phyloP scores from a whole-genome alignment of 192 early-diverging fungal species.

The Rhizoclosmatium sp. region DNA sequence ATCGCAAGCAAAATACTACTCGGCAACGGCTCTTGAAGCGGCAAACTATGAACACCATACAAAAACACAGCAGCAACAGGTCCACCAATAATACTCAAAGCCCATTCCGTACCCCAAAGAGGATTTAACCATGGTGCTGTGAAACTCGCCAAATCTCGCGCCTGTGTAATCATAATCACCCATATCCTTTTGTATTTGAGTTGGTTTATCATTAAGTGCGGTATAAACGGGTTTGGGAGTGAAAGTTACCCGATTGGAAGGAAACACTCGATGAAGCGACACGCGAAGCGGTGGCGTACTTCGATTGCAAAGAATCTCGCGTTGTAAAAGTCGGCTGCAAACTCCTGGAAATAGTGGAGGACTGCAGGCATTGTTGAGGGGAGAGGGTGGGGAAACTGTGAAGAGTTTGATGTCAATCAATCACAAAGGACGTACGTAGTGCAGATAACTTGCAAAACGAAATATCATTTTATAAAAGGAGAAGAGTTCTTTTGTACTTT shows the following conservation, averaged over 20 bases:
- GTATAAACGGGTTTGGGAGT: background rate
- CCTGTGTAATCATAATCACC: slow-evolving; percentile 24
- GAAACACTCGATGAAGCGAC: slow-evolving; percentile 1
- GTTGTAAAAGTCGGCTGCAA: slow-evolving; percentile 22
- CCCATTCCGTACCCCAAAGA: slow-evolving; percentile 12
- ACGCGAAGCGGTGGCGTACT: slow-evolving; percentile 3
- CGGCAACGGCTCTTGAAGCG: slow-evolving; percentile 17
- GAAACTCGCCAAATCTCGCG: background rate
- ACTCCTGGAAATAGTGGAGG: slow-evolving; percentile 23
- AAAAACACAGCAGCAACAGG: slow-evolving; percentile 3
- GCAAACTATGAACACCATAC: slow-evolving; percentile 8
- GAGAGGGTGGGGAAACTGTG: background rate
- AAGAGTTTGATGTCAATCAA: too few relatives aligned
- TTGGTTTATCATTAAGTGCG: background rate
- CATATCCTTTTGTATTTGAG: slow-evolving; percentile 11
- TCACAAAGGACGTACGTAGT: too few relatives aligned
- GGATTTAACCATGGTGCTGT: slow-evolving; percentile 17
- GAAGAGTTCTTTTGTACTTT: too few relatives aligned
- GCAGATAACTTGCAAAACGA: too few relatives aligned
- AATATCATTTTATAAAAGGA: too few relatives aligned
- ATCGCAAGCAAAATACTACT: slow-evolving; percentile 11
- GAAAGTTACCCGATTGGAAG: slow-evolving; percentile 14
- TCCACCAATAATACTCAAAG: slow-evolving; percentile 22
- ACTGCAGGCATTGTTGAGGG: slow-evolving; percentile 12
- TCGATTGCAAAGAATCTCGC: slow-evolving; percentile 18